Percentiles rank a stretch among this genome's conserved stretches.
Conservation (phyloP, 2,329 filamentous ascomycete species). For the Colletotrichum camelliae region DNA sequence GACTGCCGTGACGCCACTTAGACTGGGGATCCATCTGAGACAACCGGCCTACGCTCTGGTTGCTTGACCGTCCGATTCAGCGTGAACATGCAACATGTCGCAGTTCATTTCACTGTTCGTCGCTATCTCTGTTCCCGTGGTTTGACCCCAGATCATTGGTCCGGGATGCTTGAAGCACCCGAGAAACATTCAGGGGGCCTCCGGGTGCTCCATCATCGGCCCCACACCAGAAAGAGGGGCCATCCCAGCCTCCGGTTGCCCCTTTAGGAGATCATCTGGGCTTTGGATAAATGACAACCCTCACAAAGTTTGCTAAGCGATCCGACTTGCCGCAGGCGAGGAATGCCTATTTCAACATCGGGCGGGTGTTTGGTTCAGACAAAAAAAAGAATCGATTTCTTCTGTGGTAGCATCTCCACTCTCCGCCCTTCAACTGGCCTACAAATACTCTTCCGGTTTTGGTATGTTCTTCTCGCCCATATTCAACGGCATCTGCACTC, state of each 20-base stretch:
- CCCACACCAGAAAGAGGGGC: not conserved
- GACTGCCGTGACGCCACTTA: no score
- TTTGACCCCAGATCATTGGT: no score
- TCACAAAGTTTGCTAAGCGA: not conserved
- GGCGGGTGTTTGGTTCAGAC: not conserved
- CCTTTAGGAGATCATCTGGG: not conserved
- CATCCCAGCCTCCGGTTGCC: not conserved
- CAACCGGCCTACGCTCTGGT: no score
- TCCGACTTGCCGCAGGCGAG: not conserved
- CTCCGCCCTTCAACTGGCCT: accelerated
- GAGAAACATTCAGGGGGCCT: not conserved
- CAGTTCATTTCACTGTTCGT: no score
- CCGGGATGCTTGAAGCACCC: not conserved
- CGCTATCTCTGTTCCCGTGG: no score
- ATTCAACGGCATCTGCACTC: not conserved
- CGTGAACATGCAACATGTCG: no score
- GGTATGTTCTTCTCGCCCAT: not conserved
- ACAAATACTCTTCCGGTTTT: not conserved
- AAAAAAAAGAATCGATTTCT: not conserved
- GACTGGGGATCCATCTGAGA: no score
- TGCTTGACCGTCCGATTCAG: not conserved
- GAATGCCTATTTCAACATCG: not conserved
- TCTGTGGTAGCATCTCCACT: not conserved
- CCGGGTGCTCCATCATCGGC: not conserved
- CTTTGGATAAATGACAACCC: not conserved